These are phyloP conservation scores for Apiospora kogelbergensis DNA, from an alignment of 2,329 filamentous ascomycete genomes.

Conservation along the genomic window DNA sequence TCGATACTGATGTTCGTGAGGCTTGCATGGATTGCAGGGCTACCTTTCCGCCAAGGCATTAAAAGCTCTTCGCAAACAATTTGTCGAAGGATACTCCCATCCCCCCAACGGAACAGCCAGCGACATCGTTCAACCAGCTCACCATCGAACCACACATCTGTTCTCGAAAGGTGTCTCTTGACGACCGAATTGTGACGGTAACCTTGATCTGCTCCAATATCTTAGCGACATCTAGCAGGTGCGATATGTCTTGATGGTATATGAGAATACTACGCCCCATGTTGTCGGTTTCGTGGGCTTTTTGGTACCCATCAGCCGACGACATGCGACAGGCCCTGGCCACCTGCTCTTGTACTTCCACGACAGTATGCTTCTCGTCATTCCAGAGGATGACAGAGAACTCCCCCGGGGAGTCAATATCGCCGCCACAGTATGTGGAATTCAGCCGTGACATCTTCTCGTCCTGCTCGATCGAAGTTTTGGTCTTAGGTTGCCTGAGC, in stretches of 20 bases:
- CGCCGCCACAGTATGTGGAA: constrained; percentile 71
- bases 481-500: constrained; percentile 80
- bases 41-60: constrained; percentile 83
- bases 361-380: constrained; percentile 95
- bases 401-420: constrained; percentile 67
- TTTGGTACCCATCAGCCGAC: constrained; percentile 64
- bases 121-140: constrained; percentile 92
- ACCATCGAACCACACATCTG: constrained; percentile 99
- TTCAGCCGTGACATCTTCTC: constrained; percentile 77
- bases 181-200: constrained; percentile 90
- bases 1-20: constrained; percentile 79
- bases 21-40: constrained; percentile 74
- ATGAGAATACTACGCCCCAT: constrained; percentile 84
- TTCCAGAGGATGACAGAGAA: constrained; percentile 93
- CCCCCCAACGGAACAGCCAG: constrained; percentile 83
- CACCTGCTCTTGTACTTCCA: constrained; percentile 87
- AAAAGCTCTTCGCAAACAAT: constrained; percentile 91
- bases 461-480: constrained; percentile 77
- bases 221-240: constrained; percentile 74
- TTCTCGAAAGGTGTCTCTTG: constrained; percentile 92
- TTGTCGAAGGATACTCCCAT: constrained; percentile 75
- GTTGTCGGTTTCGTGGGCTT: constrained; percentile 86
- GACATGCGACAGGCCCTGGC: constrained; percentile 81
- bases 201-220: constrained; percentile 95
- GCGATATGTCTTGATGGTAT: constrained; percentile 69